A percentile compares a stretch with the other conserved stretches of the same genome.
Evolutionary conservation across 2,329 filamentous ascomycete genomes (phyloP).

Genomic region (Dendryphion nanum): DNA sequence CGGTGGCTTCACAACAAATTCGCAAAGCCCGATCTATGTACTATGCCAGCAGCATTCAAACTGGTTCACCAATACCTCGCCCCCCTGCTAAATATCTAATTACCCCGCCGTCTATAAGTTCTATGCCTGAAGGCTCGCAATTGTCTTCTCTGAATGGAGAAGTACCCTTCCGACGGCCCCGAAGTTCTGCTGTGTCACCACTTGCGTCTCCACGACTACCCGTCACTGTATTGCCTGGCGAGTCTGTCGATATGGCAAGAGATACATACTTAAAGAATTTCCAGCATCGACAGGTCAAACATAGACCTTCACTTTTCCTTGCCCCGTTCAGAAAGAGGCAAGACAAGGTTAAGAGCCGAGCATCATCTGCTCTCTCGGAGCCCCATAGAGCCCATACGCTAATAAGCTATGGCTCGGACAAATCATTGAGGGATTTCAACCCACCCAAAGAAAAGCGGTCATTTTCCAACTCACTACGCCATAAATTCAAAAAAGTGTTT

Average conservation of each 20-base stretch:
- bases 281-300: conserved; percentile 40
- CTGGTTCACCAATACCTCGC: conserved; percentile 35
- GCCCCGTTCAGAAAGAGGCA: conserved; percentile 46
- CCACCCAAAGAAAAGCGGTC: conserved; percentile 54
- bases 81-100: conserved; percentile 33
- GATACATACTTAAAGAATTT: conserved; percentile 43
- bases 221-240: conserved; percentile 21
- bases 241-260: conserved; percentile 33
- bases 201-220: conserved; percentile 22
- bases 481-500: conserved; percentile 61
- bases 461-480: conserved; percentile 61
- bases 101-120: conserved; percentile 16
- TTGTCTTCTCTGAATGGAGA: conserved; percentile 3
- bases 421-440: conserved; percentile 14
- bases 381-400: background rate
- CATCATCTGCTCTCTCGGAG: conserved; percentile 4
- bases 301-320: conserved; percentile 45
- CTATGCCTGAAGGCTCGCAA: conserved; percentile 6
- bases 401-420: background rate
- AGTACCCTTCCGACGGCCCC: background rate
- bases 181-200: conserved; percentile 13
- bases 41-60: conserved; percentile 38
- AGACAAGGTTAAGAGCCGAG: conserved; percentile 23
- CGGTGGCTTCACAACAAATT: conserved; percentile 33
- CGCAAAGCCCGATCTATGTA: conserved; percentile 40